phyloP scores from a whole-genome alignment of 768 basidiomycete genomes.

The Pleurotus tuoliensis region DNA sequence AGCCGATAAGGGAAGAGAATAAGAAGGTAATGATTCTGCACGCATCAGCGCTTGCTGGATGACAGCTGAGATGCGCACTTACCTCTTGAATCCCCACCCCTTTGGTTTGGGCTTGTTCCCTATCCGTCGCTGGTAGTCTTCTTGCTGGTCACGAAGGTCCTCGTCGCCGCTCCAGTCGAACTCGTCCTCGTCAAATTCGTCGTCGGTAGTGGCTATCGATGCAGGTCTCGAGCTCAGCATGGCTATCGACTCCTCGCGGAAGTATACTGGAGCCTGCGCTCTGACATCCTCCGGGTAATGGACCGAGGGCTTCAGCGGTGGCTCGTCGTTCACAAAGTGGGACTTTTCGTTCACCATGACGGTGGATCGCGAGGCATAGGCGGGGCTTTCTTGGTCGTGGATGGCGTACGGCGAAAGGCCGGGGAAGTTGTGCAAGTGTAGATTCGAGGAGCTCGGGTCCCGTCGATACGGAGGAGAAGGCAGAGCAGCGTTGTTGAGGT shows the following conservation, averaged over 20 bases:
- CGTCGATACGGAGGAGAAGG: slow-evolving; percentile 37
- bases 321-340: slow-evolving; percentile 18
- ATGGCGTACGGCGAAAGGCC: neutral
- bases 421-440: slow-evolving; percentile 12
- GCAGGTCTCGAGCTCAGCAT: slow-evolving; percentile 26
- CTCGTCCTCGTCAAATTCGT: slow-evolving; percentile 49
- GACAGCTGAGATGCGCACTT: slow-evolving; percentile 6
- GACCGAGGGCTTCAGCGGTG: slow-evolving; percentile 35
- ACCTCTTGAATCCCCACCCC: slow-evolving; percentile 57
- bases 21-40: slow-evolving; percentile 56
- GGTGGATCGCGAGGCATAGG: slow-evolving; percentile 21
- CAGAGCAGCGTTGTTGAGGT: slow-evolving; percentile 5
- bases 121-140: slow-evolving; percentile 60
- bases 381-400: slow-evolving; percentile 18
- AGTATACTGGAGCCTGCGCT: slow-evolving; percentile 21
- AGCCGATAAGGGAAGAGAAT: slow-evolving; percentile 73
- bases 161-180: slow-evolving; percentile 81
- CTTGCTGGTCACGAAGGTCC: slow-evolving; percentile 67
- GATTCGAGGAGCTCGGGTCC: slow-evolving; percentile 29
- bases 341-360: slow-evolving; percentile 16
- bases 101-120: slow-evolving; percentile 41
- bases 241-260: slow-evolving; percentile 27
- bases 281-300: slow-evolving; percentile 49
- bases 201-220: slow-evolving; percentile 52
- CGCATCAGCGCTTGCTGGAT: slow-evolving; percentile 1